phyloP scores from a whole-genome alignment of 306 rosid species.

The Acacia confusa region DNA sequence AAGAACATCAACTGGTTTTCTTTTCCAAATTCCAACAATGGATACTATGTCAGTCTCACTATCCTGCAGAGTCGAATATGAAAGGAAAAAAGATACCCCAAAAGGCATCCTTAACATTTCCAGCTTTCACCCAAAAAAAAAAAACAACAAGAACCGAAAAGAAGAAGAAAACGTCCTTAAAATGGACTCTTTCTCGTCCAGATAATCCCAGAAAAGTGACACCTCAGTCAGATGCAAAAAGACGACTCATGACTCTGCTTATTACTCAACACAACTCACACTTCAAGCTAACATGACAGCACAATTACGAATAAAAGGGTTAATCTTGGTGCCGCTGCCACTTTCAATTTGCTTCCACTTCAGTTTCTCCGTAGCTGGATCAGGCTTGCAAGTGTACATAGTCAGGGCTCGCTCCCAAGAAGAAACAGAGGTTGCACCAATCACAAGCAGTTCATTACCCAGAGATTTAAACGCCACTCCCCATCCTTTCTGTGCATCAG shows the following conservation, averaged over 20 bases:
- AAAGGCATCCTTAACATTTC: constrained; percentile 23
- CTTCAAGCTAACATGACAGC: constrained; percentile 73
- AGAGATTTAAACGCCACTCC: constrained; percentile 88
- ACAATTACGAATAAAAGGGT: constrained; percentile 70
- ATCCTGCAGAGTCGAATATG: neutral
- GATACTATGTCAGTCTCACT: constrained; percentile 16
- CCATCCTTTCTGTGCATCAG: constrained; percentile 62
- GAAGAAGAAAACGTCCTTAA: neutral
- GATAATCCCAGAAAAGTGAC: constrained; percentile 16
- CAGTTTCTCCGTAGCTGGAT: constrained; percentile 49
- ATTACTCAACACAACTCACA: neutral
- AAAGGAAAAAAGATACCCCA: constrained; percentile 15
- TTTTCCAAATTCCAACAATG: constrained; percentile 12
- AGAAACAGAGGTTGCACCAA: constrained; percentile 52
- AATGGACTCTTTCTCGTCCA: neutral
- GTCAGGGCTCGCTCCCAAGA: constrained; percentile 35
- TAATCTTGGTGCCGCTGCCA: constrained; percentile 44
- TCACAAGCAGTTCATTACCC: constrained; percentile 69
- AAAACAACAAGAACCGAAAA: neutral
- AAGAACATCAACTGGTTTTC: constrained; percentile 14
- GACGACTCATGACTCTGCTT: neutral
- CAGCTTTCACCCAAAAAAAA: neutral
- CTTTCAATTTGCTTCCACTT: constrained; percentile 62
- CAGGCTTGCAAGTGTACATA: constrained; percentile 61
- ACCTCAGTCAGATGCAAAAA: neutral